Evolutionary conservation across 2,329 filamentous ascomycete genomes (phyloP).

Genomic region (Cladosporium sp.): DNA sequence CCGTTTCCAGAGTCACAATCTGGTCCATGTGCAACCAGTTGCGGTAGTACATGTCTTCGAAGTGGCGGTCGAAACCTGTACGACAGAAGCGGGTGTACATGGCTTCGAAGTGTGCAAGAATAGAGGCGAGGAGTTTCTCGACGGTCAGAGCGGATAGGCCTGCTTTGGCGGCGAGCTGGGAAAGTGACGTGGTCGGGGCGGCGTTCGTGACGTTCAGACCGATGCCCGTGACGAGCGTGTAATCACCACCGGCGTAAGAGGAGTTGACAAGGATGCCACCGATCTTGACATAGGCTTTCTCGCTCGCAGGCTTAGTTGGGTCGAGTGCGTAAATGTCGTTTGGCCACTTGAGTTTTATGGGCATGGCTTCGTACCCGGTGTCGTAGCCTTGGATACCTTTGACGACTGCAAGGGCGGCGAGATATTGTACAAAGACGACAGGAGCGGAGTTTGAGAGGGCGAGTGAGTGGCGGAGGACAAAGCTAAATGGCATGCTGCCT

Average conservation of each 20-base stretch:
- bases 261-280: conserved; percentile 92
- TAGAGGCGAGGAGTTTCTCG: conserved; percentile 79
- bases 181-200: conserved; percentile 83
- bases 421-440: conserved; percentile 91
- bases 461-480: conserved; percentile 79
- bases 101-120: conserved; percentile 75
- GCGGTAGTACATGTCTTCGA: conserved; percentile 77
- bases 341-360: conserved; percentile 92
- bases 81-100: conserved; percentile 75
- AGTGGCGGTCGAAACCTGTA: conserved; percentile 70
- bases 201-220: conserved; percentile 91
- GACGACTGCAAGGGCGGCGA: conserved; percentile 84
- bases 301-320: conserved; percentile 38
- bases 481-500: conserved; percentile 84
- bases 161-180: conserved; percentile 60
- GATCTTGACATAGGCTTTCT: conserved; percentile 83
- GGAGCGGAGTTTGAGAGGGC: conserved; percentile 71
- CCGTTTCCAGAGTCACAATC: conserved; percentile 74
- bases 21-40: conserved; percentile 79
- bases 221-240: conserved; percentile 79
- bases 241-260: conserved; percentile 72
- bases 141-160: conserved; percentile 61
- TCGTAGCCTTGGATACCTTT: conserved; percentile 81
- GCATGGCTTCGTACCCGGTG: conserved; percentile 69
- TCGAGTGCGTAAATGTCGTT: conserved; percentile 72